Percentiles rank a stretch among this genome's conserved stretches.
These are phyloP conservation scores for Fusarium nelsonii DNA, from an alignment of 2,329 filamentous ascomycete genomes.

Conservation along the genomic window DNA sequence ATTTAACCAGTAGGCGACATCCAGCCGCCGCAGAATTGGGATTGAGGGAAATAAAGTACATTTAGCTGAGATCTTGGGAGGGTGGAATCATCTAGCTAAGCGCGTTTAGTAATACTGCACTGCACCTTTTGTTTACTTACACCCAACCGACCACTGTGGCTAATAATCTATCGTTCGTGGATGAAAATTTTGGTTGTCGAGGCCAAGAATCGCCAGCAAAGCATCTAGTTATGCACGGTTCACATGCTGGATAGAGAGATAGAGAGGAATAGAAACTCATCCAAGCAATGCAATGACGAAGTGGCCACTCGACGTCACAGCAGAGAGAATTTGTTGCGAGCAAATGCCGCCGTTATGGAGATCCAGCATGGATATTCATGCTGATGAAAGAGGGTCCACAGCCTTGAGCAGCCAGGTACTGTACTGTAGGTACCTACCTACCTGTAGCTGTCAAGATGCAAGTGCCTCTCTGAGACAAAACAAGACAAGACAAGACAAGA, in stretches of 20 bases:
- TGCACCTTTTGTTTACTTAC: neutral
- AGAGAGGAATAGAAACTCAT: neutral
- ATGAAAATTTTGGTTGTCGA: constrained; percentile 7
- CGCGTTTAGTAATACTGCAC: constrained; percentile 11
- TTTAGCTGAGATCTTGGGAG: neutral
- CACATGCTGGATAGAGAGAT: constrained; percentile 8
- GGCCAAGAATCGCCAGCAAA: constrained; percentile 17
- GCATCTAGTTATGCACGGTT: neutral
- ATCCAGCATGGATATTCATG: constrained; percentile 19
- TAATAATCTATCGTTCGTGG: neutral
- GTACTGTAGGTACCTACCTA: neutral
- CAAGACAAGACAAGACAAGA: constrained; percentile 2
- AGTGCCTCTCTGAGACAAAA: neutral
- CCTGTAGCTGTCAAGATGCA: neutral
- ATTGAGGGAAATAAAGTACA: constrained; percentile 37
- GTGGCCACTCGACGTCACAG: constrained; percentile 45
- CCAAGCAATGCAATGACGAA: constrained; percentile 27
- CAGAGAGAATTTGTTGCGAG: constrained; percentile 26
- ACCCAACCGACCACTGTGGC: too few relatives aligned
- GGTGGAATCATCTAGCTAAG: constrained; percentile 18
- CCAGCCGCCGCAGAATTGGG: constrained; percentile 20
- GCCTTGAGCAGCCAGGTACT: neutral
- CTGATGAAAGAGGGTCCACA: constrained; percentile 35
- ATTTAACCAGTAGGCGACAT: constrained; percentile 31
- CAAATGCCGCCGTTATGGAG: constrained; percentile 35